phyloP scores from a whole-genome alignment of 2,329 filamentous ascomycete species.

The Trichoderma harzianum region DNA sequence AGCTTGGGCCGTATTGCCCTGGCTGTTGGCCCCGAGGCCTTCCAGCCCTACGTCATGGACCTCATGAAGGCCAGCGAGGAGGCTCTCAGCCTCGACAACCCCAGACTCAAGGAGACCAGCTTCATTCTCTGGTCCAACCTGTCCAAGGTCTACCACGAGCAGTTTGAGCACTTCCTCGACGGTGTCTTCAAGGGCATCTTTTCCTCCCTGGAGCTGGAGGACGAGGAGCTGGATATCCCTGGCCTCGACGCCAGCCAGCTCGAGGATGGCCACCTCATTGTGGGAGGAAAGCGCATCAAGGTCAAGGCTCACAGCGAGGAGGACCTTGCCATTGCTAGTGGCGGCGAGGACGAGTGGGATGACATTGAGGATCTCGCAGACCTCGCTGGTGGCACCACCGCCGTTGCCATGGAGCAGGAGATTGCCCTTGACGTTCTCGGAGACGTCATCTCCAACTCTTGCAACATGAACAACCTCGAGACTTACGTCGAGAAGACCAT shows the following conservation, averaged over 20 bases:
- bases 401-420: conserved; percentile 92
- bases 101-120: conserved; percentile 88
- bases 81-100: conserved; percentile 81
- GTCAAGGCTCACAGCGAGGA: conserved; percentile 59
- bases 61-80: conserved; percentile 93
- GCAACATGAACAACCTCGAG: conserved; percentile 66
- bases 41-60: conserved; percentile 86
- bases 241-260: conserved; percentile 56
- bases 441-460: conserved; percentile 85
- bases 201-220: conserved; percentile 79
- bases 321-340: conserved; percentile 53
- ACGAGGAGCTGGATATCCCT: conserved; percentile 81
- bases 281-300: conserved; percentile 83
- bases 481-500: conserved; percentile 88
- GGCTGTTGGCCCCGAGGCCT: conserved; percentile 79
- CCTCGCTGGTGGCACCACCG: conserved; percentile 74
- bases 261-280: conserved; percentile 70
- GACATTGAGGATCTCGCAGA: conserved; percentile 76
- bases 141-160: conserved; percentile 86
- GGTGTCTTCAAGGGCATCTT: conserved; percentile 79
- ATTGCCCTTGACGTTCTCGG: conserved; percentile 93
- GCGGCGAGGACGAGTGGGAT: conserved; percentile 53
- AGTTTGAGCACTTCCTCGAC: conserved; percentile 74
- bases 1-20: conserved; percentile 89
- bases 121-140: conserved; percentile 96